These are phyloP conservation scores for Trypanosoma boissoni DNA, from an alignment of 208 protist species.

Conservation along the genomic window DNA sequence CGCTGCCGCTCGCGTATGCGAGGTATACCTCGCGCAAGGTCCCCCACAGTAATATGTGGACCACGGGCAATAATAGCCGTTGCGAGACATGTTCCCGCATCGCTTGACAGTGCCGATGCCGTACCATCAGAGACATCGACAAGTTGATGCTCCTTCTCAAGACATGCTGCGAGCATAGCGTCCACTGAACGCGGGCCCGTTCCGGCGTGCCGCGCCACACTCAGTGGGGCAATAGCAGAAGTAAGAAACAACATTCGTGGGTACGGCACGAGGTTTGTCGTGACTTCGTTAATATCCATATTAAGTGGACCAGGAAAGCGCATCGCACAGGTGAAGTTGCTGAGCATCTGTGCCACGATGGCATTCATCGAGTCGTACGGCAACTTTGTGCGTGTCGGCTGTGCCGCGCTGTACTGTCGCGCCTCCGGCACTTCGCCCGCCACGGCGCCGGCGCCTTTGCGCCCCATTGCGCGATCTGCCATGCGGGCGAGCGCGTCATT, in stretches of 20 bases:
- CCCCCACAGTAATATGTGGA: slow-evolving; percentile 90
- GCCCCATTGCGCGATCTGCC: slow-evolving; percentile 53
- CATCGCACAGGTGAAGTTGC: slow-evolving; percentile 93
- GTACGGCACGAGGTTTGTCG: slow-evolving; percentile 97
- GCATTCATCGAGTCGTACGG: slow-evolving; percentile 96
- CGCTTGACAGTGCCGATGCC: slow-evolving; percentile 19
- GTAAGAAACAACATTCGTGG: slow-evolving; percentile 92
- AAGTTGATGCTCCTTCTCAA: slow-evolving; percentile 85
- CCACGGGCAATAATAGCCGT: slow-evolving; percentile 91
- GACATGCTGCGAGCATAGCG: slow-evolving; percentile 87
- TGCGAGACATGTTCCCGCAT: slow-evolving; percentile 68
- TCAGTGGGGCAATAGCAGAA: slow-evolving; percentile 88
- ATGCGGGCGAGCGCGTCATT: slow-evolving; percentile 91
- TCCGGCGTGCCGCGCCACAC: slow-evolving; percentile 48
- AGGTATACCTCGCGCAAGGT: slow-evolving; percentile 89
- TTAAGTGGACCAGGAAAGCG: slow-evolving; percentile 95
- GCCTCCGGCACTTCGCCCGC: slow-evolving; percentile 33
- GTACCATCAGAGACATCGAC: slow-evolving; percentile 46
- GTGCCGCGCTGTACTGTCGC: slow-evolving; percentile 53
- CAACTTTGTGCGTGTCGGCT: slow-evolving; percentile 72
- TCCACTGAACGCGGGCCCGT: slow-evolving; percentile 67
- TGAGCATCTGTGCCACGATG: slow-evolving; percentile 93
- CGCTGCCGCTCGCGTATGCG: slow-evolving; percentile 71
- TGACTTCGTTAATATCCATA: slow-evolving; percentile 97
- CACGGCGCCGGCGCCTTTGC: slow-evolving; percentile 10